Evolutionary conservation across 768 basidiomycete species (phyloP), one percentile per base, ranked within the genome.

Genomic region (Cyclocybe cylindracea): DNA sequence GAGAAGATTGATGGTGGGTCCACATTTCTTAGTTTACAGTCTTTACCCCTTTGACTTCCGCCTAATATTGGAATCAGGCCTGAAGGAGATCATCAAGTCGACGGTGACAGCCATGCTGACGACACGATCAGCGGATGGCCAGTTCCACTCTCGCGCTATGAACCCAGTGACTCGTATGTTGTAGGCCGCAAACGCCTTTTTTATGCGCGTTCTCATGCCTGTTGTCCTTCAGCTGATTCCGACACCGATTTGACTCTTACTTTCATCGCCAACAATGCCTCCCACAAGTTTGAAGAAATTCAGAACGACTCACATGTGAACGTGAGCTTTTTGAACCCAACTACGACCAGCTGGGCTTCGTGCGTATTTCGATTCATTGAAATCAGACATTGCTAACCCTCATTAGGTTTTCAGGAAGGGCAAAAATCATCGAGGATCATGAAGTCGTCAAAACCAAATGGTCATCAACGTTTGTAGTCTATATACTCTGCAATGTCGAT

Each of bases 101-200:
- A 83, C 85, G 7, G 76, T 81, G 60, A 84, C 80, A 0, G 88
- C 86, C 46, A 91, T 94, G 86, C 70, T 94, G 14, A 88, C 89
- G 8, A 91, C 89, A 10, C 85, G 87, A 35, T 78, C 83, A 13
- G 62, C 77, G 10, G 74, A 82, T 48, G 91, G 90, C 1, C 72
- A 79, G 39, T 67, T 95, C 16, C 92, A 94, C 66, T 83, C 90
- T 7, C 80, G 92, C 50, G 86, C 86, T 19, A 94, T 95, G 93
- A 76, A 79, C 11, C 87, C 87, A 14, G 75, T 80, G n/a, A 72
- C 78, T 36, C 80, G 89, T 89, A 58, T 39, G 84, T 56, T 18
- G 2, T 36, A 24, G 10, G 44, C n/a, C 13, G 2, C 2, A 38
- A 8, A 37, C 16, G 16, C 29, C 45, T 40, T 39, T 16, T 14